Conservation (phyloP, 495 filamentous ascomycete genomes). For the Lophiostoma macrostomum region DNA sequence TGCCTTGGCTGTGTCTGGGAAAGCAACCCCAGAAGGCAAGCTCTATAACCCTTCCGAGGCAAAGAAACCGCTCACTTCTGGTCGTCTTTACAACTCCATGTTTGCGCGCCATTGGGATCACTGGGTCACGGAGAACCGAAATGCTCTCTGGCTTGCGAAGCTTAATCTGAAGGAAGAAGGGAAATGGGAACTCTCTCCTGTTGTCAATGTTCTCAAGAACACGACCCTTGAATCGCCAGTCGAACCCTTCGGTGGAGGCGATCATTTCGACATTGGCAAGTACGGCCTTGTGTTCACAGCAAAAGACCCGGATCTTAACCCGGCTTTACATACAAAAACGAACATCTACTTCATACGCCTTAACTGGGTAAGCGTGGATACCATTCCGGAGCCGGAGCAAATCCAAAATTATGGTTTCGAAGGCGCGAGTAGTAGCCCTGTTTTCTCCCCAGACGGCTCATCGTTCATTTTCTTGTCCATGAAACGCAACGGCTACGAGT, state of each 20-base stretch:
- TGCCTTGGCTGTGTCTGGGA: constrained; percentile 66
- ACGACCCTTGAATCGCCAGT: constrained; percentile 61
- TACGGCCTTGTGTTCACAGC: constrained; percentile 73
- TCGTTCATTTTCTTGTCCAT: constrained; percentile 67
- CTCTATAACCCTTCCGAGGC: constrained; percentile 56
- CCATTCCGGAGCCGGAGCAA: constrained; percentile 37
- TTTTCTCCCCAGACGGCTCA: constrained; percentile 70
- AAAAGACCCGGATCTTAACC: constrained; percentile 74
- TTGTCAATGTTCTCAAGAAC: constrained; percentile 59
- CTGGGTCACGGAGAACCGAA: constrained; percentile 40
- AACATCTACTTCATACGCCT: constrained; percentile 71
- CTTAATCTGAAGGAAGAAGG: constrained; percentile 45
- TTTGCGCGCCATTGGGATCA: constrained; percentile 64
- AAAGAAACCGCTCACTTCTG: constrained; percentile 52
- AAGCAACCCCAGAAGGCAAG: constrained; percentile 54
- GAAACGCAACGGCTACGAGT: constrained; percentile 78
- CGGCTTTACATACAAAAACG: constrained; percentile 77
- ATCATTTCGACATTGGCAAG: constrained; percentile 57
- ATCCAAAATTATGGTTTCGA: constrained; percentile 50
- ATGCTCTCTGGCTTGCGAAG: constrained; percentile 69
- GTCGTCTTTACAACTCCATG: constrained; percentile 53
- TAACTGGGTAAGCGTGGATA: neutral
- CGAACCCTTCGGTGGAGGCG: constrained; percentile 57
- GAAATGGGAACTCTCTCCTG: constrained; percentile 42
- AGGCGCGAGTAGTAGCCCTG: constrained; percentile 67